phyloP scores from a whole-genome alignment of 2,329 filamentous ascomycete genomes.

The Talaromyces rugulosus region DNA sequence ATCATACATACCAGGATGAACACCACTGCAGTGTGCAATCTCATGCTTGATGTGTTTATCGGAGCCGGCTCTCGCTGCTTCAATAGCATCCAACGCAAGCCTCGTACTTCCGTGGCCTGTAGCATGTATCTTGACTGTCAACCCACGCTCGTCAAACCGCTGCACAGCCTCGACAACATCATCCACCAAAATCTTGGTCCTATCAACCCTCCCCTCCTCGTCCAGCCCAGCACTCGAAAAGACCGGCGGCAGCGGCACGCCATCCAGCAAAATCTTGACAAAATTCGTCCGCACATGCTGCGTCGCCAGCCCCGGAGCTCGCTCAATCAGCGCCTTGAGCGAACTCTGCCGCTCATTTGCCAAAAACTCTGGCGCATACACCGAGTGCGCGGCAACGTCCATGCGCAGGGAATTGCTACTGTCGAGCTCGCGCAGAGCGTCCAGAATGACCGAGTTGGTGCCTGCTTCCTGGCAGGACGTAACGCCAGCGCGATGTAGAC shows the following conservation, averaged over 20 bases:
- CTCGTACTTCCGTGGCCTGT: constrained; percentile 27
- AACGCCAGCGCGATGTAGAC: constrained; percentile 24
- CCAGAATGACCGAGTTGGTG: constrained; percentile 23
- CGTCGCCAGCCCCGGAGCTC: constrained; percentile 21
- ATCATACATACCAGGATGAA: constrained; percentile 20
- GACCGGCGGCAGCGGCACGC: constrained; percentile 27
- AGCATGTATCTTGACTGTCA: constrained; percentile 32
- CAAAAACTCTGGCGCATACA: constrained; percentile 21
- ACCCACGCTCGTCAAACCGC: constrained; percentile 26
- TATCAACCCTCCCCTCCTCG: constrained; percentile 21
- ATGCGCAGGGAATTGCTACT: constrained; percentile 19
- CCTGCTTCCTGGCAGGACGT: constrained; percentile 31
- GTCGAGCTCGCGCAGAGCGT: constrained; percentile 25
- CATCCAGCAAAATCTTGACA: constrained; percentile 33
- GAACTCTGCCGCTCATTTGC: constrained; percentile 18
- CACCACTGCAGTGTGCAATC: constrained; percentile 24
- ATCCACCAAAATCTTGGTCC: constrained; percentile 16
- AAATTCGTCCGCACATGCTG: constrained; percentile 28
- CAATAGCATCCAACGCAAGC: constrained; percentile 27
- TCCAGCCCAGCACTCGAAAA: constrained; percentile 25
- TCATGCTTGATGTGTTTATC: constrained; percentile 27
- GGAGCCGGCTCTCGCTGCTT: constrained; percentile 18
- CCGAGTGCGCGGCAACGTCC: constrained; percentile 23
- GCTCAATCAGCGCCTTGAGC: constrained; percentile 20
- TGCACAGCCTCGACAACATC: constrained; percentile 21